Evolutionary conservation across 2,329 filamentous ascomycete species (phyloP), one percentile per base, ranked within the genome.

Genomic region (Fusarium torreyae): DNA sequence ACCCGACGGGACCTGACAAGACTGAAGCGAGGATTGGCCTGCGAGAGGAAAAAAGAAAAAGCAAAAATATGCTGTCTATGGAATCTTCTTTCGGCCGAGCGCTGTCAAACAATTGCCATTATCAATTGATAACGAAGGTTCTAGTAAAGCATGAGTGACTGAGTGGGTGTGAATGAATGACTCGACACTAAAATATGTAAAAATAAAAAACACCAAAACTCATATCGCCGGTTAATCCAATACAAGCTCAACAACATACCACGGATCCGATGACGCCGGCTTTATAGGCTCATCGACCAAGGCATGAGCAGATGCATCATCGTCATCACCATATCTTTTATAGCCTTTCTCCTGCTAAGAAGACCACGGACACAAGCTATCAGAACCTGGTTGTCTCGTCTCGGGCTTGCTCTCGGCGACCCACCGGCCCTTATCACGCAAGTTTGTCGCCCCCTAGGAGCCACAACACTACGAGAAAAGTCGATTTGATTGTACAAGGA

Each of bases 331-430:
- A 49, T 44, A 38, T 33, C 36, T 54, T 39, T 55, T 56, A 64
- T 64, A 70, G 55, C 43, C 54, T 66, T 39, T 34, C 42, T 14
- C 45, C 10, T 31, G 28, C 28, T 31, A 31, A 31, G 13, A 38
- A 45, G 13, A n/a, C 17, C 42, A 46, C 33, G 34, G n/a, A 26
- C 28, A 31, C 28, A 31, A 31, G 13, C 28, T 31, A 31, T 26
- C 66, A 63, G 38, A 70, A 59, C 70, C 66, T 66, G 55, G 53
- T 28, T 61, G 57, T 48, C 63, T 56, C 46, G 63, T 74, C 71
- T 76, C 74, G 75, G 73, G 71, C 72, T 74, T 65, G 62, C 67
- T 72, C 63, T 75, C 74, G 73, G 73, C 72, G 75, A 74, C 72
- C 74, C 75, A 76, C 74, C 63, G 58, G 42, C 43, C 65, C 74